Percentiles rank a stretch among this genome's conserved stretches.
Evolutionary conservation across 805 yeast species (phyloP).

Genomic region (Kluyveromyces nonfermentans): DNA sequence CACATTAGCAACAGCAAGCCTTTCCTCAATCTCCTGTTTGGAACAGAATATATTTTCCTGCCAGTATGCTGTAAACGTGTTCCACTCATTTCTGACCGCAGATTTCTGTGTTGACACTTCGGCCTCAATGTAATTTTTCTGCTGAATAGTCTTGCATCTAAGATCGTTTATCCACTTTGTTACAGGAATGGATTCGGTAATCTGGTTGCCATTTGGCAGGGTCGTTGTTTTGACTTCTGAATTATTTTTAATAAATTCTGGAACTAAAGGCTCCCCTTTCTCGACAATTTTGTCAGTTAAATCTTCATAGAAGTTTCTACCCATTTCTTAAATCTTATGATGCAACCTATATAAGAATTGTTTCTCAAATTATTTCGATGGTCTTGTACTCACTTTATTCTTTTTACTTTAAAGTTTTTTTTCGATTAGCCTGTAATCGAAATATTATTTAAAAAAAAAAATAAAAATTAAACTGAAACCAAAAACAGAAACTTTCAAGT

Average conservation of each 20-base stretch:
- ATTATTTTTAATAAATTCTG: slow-evolving; percentile 4
- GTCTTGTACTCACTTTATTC: no score
- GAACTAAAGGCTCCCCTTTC: slow-evolving; percentile 6
- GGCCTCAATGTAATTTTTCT: slow-evolving; percentile 9
- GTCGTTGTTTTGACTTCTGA: slow-evolving; percentile 5
- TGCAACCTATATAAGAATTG: not conserved
- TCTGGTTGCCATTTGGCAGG: slow-evolving; percentile 12
- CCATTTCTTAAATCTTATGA: not conserved
- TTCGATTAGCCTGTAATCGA: not conserved
- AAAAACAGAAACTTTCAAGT: no score
- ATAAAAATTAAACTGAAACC: no score
- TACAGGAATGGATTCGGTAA: slow-evolving; percentile 9
- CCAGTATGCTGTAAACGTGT: slow-evolving; percentile 10
- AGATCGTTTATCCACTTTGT: slow-evolving; percentile 7
- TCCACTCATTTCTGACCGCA: slow-evolving; percentile 7
- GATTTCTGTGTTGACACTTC: slow-evolving; percentile 16
- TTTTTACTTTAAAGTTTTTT: not conserved
- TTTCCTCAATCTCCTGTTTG: slow-evolving; percentile 15
- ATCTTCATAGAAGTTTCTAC: slow-evolving; percentile 1
- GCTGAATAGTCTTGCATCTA: slow-evolving; percentile 8
- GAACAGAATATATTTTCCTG: slow-evolving; percentile 16
- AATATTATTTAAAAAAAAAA: no score
- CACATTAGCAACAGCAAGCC: slow-evolving; percentile 20
- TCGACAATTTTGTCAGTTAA: not conserved
- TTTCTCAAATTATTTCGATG: no score